Evolutionary conservation across 2,329 filamentous ascomycete genomes (phyloP), one percentile per base, ranked within the genome.

Genomic region (Penicillium hesseltinei): DNA sequence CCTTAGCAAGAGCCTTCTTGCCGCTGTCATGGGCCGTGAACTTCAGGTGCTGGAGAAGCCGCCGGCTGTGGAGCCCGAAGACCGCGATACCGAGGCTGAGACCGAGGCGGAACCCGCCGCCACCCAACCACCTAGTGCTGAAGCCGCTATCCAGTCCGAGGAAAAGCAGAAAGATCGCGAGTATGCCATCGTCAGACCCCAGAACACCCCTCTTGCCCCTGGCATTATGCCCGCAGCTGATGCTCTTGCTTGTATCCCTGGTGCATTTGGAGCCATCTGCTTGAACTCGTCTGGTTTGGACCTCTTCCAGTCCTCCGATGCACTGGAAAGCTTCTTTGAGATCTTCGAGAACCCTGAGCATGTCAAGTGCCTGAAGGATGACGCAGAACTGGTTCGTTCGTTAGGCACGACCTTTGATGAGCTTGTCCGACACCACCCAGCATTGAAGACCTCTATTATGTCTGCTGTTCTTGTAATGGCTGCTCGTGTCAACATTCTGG

Each of bases 311-410:
- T 84, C 86, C 0, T 97, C 92, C 0, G 82, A 86, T 57, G 92
- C 91, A 2, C 81, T 99, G 44, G 88, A 92, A 56, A 90, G 86
- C 65, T 97, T 92, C 71, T 89, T 99, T 63, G 91, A 97, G 71
- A 91, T 97, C n/a, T 99, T 99, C 64, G 91, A 97, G 74, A 97
- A 91, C 64, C 87, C 92, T 2, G 83, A 86, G 17, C 95, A 99
- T 74, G 86, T 99, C 57, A 90, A 89, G 66, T 89, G 88, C 62
- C 87, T 99, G 82, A 86, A 90, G 61, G 80, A 81, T 38, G 93
- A 96, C 63, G 79, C 83, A 5, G 86, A 88, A 36, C 81, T 95
- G 57, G 84, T 92, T 10, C 84, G 83, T 31, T 84, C 86, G 39
- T 83, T 99, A 49, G 94, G 94, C 11, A 84, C 84, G 27, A 89